A percentile compares a stretch with the other conserved stretches of the same genome.
Conservation (phyloP, 371 early-diverging fungal species). For the Mortierella sp. region DNA sequence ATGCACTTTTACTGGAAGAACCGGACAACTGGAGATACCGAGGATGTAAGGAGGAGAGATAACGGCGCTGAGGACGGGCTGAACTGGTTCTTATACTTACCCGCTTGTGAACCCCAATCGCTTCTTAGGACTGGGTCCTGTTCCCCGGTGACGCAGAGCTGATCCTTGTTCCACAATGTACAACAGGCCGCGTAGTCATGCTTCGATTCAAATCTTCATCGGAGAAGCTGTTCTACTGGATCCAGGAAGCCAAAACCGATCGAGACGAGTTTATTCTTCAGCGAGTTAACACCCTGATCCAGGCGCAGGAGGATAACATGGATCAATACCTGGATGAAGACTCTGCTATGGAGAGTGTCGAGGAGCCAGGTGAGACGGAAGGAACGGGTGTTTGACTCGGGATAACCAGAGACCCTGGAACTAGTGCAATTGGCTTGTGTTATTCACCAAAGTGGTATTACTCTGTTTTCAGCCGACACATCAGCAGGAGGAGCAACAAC, state of each 20-base stretch:
- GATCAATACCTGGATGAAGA: conserved; percentile 32
- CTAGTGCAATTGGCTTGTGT: too few relatives aligned
- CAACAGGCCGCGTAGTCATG: conserved; percentile 79
- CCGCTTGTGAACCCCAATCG: neutral
- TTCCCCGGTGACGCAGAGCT: conserved; percentile 84
- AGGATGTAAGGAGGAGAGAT: conserved; percentile 61
- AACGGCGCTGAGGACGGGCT: neutral
- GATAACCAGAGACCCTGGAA: too few relatives aligned
- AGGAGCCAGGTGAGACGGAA: conserved; percentile 21
- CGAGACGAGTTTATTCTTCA: conserved; percentile 64
- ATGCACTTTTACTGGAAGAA: conserved; percentile 85
- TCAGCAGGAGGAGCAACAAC: neutral
- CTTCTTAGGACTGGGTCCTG: conserved; percentile 70
- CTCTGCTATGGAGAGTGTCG: conserved; percentile 33
- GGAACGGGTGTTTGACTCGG: too few relatives aligned
- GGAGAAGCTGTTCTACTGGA: conserved; percentile 83
- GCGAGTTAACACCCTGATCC: conserved; percentile 66
- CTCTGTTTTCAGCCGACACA: too few relatives aligned
- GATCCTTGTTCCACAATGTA: conserved; percentile 69
- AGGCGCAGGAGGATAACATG: conserved; percentile 55
- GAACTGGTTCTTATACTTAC: neutral
- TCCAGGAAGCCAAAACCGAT: conserved; percentile 73
- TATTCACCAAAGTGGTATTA: too few relatives aligned
- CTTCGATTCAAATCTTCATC: conserved; percentile 79
- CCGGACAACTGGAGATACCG: conserved; percentile 58